Evolutionary conservation across 345 rosid genomes (phyloP), one percentile per base, ranked within the genome.

Genomic region (Physaria fendleri): DNA sequence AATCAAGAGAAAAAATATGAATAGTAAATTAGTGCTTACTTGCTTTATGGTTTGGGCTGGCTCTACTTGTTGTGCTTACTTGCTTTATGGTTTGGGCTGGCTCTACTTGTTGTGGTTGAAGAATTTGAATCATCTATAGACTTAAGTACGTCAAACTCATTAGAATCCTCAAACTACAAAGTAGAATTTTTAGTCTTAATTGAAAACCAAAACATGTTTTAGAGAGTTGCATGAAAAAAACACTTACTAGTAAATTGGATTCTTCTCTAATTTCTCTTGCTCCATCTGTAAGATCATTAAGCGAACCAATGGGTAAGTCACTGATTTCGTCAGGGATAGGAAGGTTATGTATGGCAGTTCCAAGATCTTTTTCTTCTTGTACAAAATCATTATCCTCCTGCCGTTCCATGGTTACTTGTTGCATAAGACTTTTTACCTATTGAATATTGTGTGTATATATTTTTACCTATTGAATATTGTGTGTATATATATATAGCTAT

Each of bases 321-420:
- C 34, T 16, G 11, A 65, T 2, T 27, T 24, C 30, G 3, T 13
- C 25, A 44, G 62, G 69, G 30, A 65, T 34, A 0, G 7, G 16
- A 17, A 54, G 54, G 5, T 54, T 44, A 15, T 34, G 22, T 30
- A 65, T 23, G 4, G 62, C 62, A 34, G 29, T 18, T 25, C 38
- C 23, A 0, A 65, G 8, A 54, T 65, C 62, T 44, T 64, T 54
- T 43, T 64, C 69, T 44, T 65, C 47, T 5, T 44, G 23, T 24
- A 43, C 29, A 34, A 44, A 2, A 2, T 14, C 54, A n/a, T 43
- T 29, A 0, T 65, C 14, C 11, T n/a, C n/a, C n/a, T n/a, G n/a
- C n/a, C 23, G 54, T 8, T 18, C 3, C 69, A 54, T 54, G 21
- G 20, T 51, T 55, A 3, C 21, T 43, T 54, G 5, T 17, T 33